Evolutionary conservation across 495 filamentous ascomycete genomes (phyloP).

Genomic region (Aspergillus indologenus): DNA sequence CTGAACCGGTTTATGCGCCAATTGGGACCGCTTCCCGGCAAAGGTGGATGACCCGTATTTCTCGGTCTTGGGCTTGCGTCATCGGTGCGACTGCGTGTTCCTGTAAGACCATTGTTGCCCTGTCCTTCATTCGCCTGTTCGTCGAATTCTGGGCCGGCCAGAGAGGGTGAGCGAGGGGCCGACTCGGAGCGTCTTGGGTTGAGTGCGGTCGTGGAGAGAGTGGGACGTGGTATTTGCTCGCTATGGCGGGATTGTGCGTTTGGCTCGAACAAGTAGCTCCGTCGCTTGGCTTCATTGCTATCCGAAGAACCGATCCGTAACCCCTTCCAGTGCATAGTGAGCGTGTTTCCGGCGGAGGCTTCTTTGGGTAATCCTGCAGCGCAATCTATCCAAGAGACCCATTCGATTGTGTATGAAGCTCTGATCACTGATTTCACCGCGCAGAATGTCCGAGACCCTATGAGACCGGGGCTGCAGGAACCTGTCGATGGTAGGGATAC

Average conservation of each 20-base stretch:
- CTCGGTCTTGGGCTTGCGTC: slow-evolving; percentile 18
- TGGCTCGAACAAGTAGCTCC: slow-evolving; percentile 31
- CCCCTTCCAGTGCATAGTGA: slow-evolving; percentile 49
- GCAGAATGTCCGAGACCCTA: background rate
- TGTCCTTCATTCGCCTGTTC: slow-evolving; percentile 13
- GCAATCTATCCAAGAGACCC: slow-evolving; percentile 16
- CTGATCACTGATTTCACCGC: background rate
- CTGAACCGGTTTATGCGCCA: slow-evolving; percentile 67
- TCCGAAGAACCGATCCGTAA: slow-evolving; percentile 39
- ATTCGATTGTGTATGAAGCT: slow-evolving; percentile 12
- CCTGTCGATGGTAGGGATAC: background rate
- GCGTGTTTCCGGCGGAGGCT: slow-evolving; percentile 16
- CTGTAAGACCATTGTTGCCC: slow-evolving; percentile 11
- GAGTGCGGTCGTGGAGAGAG: slow-evolving; percentile 29
- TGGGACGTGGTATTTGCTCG: slow-evolving; percentile 43
- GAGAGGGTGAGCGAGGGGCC: slow-evolving; percentile 28
- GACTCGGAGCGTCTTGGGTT: slow-evolving; percentile 41
- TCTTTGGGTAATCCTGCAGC: slow-evolving; percentile 17
- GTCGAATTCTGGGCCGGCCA: slow-evolving; percentile 19
- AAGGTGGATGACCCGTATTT: slow-evolving; percentile 15
- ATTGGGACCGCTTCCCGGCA: slow-evolving; percentile 26
- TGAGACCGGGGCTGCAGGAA: background rate
- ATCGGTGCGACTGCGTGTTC: slow-evolving; percentile 17
- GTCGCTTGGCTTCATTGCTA: slow-evolving; percentile 38
- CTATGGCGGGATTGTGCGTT: slow-evolving; percentile 37